Conservation (phyloP, 2,329 filamentous ascomycete species). For the Boeremia exigua region DNA sequence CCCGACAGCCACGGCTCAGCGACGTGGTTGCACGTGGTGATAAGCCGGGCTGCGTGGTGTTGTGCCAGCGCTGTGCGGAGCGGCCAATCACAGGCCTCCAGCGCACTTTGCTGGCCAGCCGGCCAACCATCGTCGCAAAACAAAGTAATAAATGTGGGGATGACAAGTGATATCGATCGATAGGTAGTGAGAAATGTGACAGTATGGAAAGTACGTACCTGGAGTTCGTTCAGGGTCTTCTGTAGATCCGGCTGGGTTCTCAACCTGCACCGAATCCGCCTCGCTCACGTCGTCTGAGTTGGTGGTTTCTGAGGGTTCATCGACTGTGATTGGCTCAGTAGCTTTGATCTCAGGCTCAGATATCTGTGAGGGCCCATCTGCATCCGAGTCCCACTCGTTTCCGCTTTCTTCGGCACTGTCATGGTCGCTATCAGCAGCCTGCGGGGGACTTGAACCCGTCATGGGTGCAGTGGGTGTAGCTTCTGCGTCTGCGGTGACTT, state of each 20-base stretch:
- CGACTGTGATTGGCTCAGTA: not conserved
- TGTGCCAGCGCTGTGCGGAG: slow-evolving; percentile 11
- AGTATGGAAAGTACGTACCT: slow-evolving; percentile 26
- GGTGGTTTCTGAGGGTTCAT: not conserved
- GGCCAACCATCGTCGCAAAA: too few relatives aligned
- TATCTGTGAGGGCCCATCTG: slow-evolving; percentile 2
- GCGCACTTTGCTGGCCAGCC: not conserved
- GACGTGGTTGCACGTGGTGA: slow-evolving; percentile 35
- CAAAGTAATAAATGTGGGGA: not conserved
- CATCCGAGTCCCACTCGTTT: slow-evolving; percentile 62
- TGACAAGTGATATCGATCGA: not conserved
- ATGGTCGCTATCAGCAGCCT: not conserved
- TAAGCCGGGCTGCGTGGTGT: slow-evolving; percentile 29
- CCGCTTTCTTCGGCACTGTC: slow-evolving; percentile 72
- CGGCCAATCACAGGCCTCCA: slow-evolving; percentile 8
- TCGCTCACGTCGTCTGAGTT: not conserved
- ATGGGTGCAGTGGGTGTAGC: not conserved
- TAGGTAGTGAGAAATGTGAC: slow-evolving; percentile 3
- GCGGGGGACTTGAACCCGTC: not conserved
- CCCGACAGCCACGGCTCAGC: slow-evolving; percentile 25
- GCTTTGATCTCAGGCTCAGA: not conserved
- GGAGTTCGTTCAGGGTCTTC: slow-evolving; percentile 9
- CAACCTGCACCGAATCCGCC: not conserved
- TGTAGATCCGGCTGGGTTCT: slow-evolving; percentile 12
- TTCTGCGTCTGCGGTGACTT: not conserved